Evolutionary conservation across 352 stramenopile genomes (phyloP), one percentile per base, ranked within the genome.

Genomic region (Phytophthora capsici): DNA sequence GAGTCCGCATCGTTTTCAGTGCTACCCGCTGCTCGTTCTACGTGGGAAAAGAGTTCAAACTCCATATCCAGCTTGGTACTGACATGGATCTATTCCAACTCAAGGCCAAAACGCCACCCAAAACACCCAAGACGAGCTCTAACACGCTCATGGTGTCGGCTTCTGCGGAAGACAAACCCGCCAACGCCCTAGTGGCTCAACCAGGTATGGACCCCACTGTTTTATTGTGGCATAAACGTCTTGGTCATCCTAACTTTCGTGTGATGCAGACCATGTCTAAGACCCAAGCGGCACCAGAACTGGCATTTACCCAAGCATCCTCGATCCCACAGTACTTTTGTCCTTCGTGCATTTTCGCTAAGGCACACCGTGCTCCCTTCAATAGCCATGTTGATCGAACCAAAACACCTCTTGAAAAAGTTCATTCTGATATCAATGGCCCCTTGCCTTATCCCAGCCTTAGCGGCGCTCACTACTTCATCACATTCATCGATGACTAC

Each of bases 161-260:
- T 26, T 3, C 30, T 49, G 30, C 23, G 34, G 44, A 63, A 10
- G 16, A 48, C 10, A 38, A 28, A 20, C 22, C 44, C 34, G 16
- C 55, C 32, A 50, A 49, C 6, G 44, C 56, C 45, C 32, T 63
- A 6, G 56, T 50, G 45, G 23, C 34, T 26, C 23, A 51, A 50
- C 12, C 36, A 63, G 45, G 44, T 62, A 57, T 63, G 56, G 45
- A 51, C n/a, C 17, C 46, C n/a, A 32, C 8, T 63, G 43, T 32
- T 3, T 55, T 63, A 32, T 14, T 55, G 16, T 55, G 54, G 20
- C 32, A 63, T 9, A 49, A 63, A 55, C 22, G 34, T 43, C 30
- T 63, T 16, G 20, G 54, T 19, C 54, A 63, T 49, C 28, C 32
- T 63, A 63, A 49, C 43, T 63, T 63, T 26, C 22, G 43, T 62